These are phyloP conservation scores for Termitomyces eurrhizus DNA, from an alignment of 768 basidiomycete genomes.

Conservation along the genomic window DNA sequence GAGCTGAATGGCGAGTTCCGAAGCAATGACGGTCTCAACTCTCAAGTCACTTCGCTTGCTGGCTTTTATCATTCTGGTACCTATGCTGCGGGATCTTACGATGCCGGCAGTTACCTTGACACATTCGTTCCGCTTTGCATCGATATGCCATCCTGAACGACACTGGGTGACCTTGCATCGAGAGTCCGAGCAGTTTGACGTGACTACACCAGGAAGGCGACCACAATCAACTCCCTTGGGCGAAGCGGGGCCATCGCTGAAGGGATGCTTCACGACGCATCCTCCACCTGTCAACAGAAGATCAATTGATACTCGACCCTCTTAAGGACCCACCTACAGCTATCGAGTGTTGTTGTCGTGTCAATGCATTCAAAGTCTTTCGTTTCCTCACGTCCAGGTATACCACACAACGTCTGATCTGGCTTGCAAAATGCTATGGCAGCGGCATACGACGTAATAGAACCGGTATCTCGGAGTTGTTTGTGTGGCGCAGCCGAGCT, in stretches of 20 bases:
- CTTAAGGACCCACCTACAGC: constrained; percentile 27
- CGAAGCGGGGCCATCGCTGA: constrained; percentile 16
- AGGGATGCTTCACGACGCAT: constrained; percentile 33
- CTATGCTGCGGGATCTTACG: constrained; percentile 5
- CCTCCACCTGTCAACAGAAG: constrained; percentile 31
- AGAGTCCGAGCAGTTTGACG: constrained; percentile 21
- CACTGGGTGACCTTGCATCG: constrained; percentile 27
- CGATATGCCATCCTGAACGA: constrained; percentile 24
- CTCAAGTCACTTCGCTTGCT: constrained; percentile 5
- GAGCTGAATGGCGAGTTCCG: constrained; percentile 17
- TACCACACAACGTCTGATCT: constrained; percentile 33
- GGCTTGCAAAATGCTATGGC: constrained; percentile 26
- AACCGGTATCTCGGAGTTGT: constrained; percentile 7
- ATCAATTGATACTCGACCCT: not conserved
- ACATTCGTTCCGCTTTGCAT: constrained; percentile 18
- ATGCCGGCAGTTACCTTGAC: constrained; percentile 3
- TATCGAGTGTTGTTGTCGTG: constrained; percentile 29
- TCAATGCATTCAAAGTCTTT: constrained; percentile 37
- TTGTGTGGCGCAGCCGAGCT: constrained; percentile 31
- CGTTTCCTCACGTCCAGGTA: constrained; percentile 25
- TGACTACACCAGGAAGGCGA: constrained; percentile 21
- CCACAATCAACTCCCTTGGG: constrained; percentile 26
- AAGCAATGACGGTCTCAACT: constrained; percentile 12
- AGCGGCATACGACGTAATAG: constrained; percentile 25
- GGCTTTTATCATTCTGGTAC: constrained; percentile 19